Conservation (phyloP, 192 early-diverging fungal species). For the Linnemannia schmuckeri region DNA sequence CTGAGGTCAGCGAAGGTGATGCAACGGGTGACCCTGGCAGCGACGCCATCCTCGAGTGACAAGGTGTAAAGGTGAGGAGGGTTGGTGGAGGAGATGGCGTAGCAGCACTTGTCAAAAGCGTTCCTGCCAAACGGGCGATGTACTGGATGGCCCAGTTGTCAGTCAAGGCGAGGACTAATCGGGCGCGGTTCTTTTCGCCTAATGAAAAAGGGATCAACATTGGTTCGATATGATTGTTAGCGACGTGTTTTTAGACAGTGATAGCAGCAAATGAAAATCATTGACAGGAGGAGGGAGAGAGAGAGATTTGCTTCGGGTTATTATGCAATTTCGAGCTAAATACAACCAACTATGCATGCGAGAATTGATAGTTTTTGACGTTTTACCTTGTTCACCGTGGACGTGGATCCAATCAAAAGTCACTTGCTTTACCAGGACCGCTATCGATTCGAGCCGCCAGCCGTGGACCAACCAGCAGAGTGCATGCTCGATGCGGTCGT, state of each 20-base stretch:
- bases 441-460: conserved; percentile 81
- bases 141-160: conserved; percentile 69
- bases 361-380: neutral
- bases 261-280: neutral
- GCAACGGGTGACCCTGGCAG: conserved; percentile 58
- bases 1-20: neutral
- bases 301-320: no score
- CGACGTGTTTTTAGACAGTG: neutral
- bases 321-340: neutral
- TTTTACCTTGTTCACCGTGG: conserved; percentile 62
- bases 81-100: conserved; percentile 48
- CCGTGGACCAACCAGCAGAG: conserved; percentile 81
- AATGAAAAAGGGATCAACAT: neutral
- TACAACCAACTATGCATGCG: no score
- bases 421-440: conserved; percentile 75
- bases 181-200: conserved; percentile 64
- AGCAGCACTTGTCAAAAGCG: conserved; percentile 58
- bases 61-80: conserved; percentile 64
- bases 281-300: neutral
- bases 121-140: conserved; percentile 62
- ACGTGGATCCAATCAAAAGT: conserved; percentile 74
- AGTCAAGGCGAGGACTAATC: conserved; percentile 61
- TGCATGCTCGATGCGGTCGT: conserved; percentile 81
- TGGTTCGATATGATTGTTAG: neutral
- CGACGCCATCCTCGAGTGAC: conserved; percentile 73